These are phyloP conservation scores for Ascochyta lentis DNA, from an alignment of 2,329 filamentous ascomycete genomes.

Conservation along the genomic window DNA sequence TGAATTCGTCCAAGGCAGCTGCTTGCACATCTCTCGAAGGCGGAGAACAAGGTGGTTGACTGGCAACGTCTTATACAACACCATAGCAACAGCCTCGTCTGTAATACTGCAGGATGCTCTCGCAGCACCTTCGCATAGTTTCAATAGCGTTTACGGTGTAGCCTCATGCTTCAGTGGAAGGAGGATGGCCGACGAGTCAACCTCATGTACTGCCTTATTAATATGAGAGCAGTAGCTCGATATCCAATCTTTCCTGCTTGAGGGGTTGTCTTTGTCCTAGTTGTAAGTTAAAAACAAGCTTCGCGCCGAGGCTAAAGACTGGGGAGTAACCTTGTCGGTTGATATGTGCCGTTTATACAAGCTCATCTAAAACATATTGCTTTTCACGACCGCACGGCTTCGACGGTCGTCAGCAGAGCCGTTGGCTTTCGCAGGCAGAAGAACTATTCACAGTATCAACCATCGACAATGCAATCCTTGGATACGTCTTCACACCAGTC, in stretches of 20 bases:
- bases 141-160: no score
- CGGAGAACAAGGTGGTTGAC: no score
- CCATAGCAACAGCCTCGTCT: no score
- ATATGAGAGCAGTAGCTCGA: no score
- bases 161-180: no score
- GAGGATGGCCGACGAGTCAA: background rate
- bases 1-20: no score
- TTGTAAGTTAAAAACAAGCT: constrained; percentile 1
- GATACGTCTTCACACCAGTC: background rate
- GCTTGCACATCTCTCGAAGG: no score
- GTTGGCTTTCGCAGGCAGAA: background rate
- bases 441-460: background rate
- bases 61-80: no score
- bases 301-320: constrained; percentile 11
- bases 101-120: no score
- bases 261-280: background rate
- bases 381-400: background rate
- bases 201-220: background rate
- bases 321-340: background rate
- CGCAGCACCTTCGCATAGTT: no score
- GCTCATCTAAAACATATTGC: constrained; percentile 13
- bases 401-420: background rate
- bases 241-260: background rate
- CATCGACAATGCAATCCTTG: background rate
- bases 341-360: constrained; percentile 6